phyloP scores from a whole-genome alignment of 371 early-diverging fungal species.

The Mycotypha africana region DNA sequence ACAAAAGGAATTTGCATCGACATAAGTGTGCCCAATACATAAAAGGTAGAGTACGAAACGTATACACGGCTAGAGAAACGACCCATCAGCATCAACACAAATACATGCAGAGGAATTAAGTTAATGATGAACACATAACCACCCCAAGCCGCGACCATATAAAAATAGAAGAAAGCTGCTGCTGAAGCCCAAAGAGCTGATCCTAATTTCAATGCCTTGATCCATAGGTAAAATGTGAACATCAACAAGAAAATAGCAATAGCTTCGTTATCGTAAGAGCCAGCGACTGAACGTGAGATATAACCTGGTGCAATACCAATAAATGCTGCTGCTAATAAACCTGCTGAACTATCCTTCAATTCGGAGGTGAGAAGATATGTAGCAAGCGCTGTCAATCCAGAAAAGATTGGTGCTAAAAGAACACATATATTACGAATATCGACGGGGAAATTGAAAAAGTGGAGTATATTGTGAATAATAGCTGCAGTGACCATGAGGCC shows the following conservation, averaged over 20 bases:
- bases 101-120: slow-evolving; percentile 95
- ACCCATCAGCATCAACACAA: slow-evolving; percentile 93
- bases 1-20: slow-evolving; percentile 99
- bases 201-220: slow-evolving; percentile 90
- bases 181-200: slow-evolving; percentile 84
- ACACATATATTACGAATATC: slow-evolving; percentile 98
- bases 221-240: slow-evolving; percentile 95
- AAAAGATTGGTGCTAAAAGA: slow-evolving; percentile 94
- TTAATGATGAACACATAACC: slow-evolving; percentile 99
- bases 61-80: slow-evolving; percentile 91
- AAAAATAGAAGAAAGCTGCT: slow-evolving; percentile 94
- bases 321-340: slow-evolving; percentile 94
- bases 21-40: slow-evolving; percentile 90
- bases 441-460: slow-evolving; percentile 86
- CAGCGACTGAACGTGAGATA: slow-evolving; percentile 98
- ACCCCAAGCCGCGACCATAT: slow-evolving; percentile 99
- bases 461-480: slow-evolving; percentile 89
- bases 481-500: slow-evolving; percentile 98
- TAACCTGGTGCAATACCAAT: slow-evolving; percentile 98
- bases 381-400: slow-evolving; percentile 89
- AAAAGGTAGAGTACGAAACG: slow-evolving; percentile 95
- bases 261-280: slow-evolving; percentile 99
- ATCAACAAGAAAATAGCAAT: slow-evolving; percentile 98
- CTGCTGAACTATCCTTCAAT: slow-evolving; percentile 86
- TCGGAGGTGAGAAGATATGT: slow-evolving; percentile 91